Evolutionary conservation across 495 filamentous ascomycete genomes (phyloP).

Genomic region (Xylaria nigripes): DNA sequence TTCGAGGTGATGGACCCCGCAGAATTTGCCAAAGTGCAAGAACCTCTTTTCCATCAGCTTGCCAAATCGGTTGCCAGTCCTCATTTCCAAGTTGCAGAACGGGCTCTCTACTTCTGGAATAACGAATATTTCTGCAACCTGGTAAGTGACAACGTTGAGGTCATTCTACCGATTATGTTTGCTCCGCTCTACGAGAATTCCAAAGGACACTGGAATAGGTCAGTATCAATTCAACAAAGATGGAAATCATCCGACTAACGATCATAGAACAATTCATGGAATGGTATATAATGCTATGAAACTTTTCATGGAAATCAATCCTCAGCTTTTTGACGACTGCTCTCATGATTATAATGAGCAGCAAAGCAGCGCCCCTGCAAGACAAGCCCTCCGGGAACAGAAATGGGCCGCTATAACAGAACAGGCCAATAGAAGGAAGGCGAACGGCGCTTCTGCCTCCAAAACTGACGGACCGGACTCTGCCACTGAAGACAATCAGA

Average conservation of each 20-base stretch:
- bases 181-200: constrained; percentile 98
- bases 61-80: constrained; percentile 97
- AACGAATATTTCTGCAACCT: constrained; percentile 99
- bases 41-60: constrained; percentile 91
- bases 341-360: constrained; percentile 97
- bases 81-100: constrained; percentile 97
- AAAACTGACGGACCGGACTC: constrained; percentile 62
- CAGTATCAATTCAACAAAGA: constrained; percentile 19
- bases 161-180: constrained; percentile 99
- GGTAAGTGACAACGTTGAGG: constrained; percentile 97
- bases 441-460: constrained; percentile 26
- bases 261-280: constrained; percentile 84
- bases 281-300: constrained; percentile 99
- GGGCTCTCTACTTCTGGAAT: constrained; percentile 99
- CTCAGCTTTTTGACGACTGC: constrained; percentile 96
- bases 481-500: constrained; percentile 71
- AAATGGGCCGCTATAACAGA: constrained; percentile 84
- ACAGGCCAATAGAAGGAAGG: constrained; percentile 56
- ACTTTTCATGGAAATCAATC: constrained; percentile 99
- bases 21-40: constrained; percentile 98
- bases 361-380: constrained; percentile 76
- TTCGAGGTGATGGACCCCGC: constrained; percentile 99
- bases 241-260: background rate
- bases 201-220: constrained; percentile 99
- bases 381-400: constrained; percentile 63